Base-by-base conservation (phyloP, 2,329 filamentous ascomycete genomes). In the Pseudocercospora fuligena region DNA sequence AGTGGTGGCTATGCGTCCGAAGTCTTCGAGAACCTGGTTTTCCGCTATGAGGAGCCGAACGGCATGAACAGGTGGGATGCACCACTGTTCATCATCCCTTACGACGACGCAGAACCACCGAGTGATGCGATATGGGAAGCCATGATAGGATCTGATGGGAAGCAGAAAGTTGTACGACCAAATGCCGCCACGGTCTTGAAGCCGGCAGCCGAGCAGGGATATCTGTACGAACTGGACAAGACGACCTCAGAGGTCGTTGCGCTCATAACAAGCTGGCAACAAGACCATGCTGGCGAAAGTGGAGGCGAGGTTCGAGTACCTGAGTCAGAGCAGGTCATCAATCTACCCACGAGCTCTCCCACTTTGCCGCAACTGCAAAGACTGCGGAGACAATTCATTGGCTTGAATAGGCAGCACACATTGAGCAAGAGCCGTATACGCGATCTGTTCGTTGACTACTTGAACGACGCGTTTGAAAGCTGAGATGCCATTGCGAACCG, bases 1-100 rank as follows among this genome's bases (percentile, higher is more conserved):
- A 63, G 66, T 75, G 58, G 72, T 31, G 46, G 54, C 54, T 89
- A 89, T 72, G 81, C 82, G 0, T 75, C 84, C 5, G 84, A 86
- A 16, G 90, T 92, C 76, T 92, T 92, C 84, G 90, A 93, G 70
- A 93, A 93, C 72, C 84, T 94, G 11, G 87, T 93, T 36, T 94
- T 92, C 76, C 85, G 92, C 63, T 94, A 94, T 76, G 92, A 96
- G 79, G 92, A 96, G 79, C 92, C 92, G 14, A 95, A 94, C 76
- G 87, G 89, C 23, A 94, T 94, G 91, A 90, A 87, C 2, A 83
- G 92, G 51, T 96, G 92, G 92, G 92, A 96, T 77, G 91, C 89
- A 63, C 92, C 92, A 1, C 84, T 95, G 2, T 95, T 94, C 79
- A 90, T 90, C 3, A 84, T 95, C 0, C 85, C 92, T 11, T 92